Evolutionary conservation across 2,329 filamentous ascomycete genomes (phyloP).

Genomic region (Penicillium decumbens): DNA sequence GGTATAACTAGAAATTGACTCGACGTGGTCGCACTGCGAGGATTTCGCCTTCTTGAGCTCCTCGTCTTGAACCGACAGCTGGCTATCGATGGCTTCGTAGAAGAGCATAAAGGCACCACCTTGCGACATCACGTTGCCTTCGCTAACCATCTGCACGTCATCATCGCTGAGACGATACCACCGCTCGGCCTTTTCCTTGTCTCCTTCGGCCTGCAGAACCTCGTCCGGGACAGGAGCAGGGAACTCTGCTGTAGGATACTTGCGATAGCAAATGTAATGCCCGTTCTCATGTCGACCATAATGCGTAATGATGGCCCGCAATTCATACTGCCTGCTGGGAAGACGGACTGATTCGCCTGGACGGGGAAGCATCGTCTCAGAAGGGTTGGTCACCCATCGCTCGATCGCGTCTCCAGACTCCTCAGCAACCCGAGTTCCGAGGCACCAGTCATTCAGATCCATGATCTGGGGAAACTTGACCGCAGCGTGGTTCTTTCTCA

Average conservation of each 20-base stretch:
- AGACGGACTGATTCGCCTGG: slow-evolving; percentile 52
- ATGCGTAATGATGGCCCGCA: slow-evolving; percentile 82
- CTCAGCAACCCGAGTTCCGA: slow-evolving; percentile 53
- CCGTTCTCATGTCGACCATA: slow-evolving; percentile 90
- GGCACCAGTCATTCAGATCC: slow-evolving; percentile 78
- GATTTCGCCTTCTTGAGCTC: slow-evolving; percentile 2
- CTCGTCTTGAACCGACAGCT: not conserved
- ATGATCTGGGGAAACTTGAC: slow-evolving; percentile 71
- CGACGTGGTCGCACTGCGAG: slow-evolving; percentile 10
- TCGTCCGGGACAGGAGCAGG: slow-evolving; percentile 31
- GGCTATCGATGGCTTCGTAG: slow-evolving; percentile 67
- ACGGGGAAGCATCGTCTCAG: slow-evolving; percentile 67
- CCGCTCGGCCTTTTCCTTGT: slow-evolving; percentile 45
- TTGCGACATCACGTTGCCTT: slow-evolving; percentile 68
- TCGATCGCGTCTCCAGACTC: slow-evolving; percentile 49
- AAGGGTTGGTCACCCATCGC: slow-evolving; percentile 66
- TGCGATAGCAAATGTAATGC: slow-evolving; percentile 88
- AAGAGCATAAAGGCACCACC: slow-evolving; percentile 95
- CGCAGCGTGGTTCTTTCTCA: slow-evolving; percentile 76
- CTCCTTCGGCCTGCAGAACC: slow-evolving; percentile 31
- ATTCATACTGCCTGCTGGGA: slow-evolving; percentile 57
- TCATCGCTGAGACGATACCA: slow-evolving; percentile 96
- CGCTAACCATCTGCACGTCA: slow-evolving; percentile 67
- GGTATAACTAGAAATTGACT: slow-evolving; percentile 18
- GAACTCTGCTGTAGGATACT: slow-evolving; percentile 51